Conservation (phyloP, 306 rosid genomes). For the Glycyrrhiza uralensis region DNA sequence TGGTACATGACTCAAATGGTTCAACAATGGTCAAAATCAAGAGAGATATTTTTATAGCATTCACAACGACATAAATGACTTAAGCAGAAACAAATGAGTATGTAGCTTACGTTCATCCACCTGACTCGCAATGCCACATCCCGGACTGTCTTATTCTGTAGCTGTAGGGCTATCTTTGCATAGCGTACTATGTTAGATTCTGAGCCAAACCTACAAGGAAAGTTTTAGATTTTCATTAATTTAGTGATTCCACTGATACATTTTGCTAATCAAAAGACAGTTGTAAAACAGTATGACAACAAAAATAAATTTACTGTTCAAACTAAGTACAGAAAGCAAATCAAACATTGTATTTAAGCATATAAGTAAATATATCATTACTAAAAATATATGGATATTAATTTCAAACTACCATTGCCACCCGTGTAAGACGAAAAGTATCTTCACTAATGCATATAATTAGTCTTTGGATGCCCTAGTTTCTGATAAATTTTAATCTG, state of each 20-base stretch:
- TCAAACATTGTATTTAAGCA: neutral
- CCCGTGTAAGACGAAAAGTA: neutral
- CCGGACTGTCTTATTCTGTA: conserved; percentile 80
- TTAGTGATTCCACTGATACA: neutral
- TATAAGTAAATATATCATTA: neutral
- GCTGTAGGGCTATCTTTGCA: conserved; percentile 81
- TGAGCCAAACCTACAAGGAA: conserved; percentile 46
- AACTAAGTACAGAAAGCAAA: neutral
- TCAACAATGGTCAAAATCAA: neutral
- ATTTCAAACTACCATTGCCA: neutral
- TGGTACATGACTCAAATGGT: neutral
- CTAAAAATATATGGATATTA: neutral
- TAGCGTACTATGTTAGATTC: conserved; percentile 67
- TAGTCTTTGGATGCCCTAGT: neutral
- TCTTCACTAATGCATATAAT: neutral
- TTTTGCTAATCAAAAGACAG: conserved; percentile 6
- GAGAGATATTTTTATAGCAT: neutral
- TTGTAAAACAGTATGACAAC: neutral
- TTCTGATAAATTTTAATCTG: neutral
- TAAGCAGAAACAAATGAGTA: conserved; percentile 4
- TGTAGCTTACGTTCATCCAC: conserved; percentile 89
- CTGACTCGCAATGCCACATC: conserved; percentile 94
- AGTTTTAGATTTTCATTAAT: conserved; percentile 10
- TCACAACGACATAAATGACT: conserved; percentile 8
- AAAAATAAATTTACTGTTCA: neutral